phyloP scores from a whole-genome alignment of 495 filamentous ascomycete genomes.

The Penicillium cataractarum region DNA sequence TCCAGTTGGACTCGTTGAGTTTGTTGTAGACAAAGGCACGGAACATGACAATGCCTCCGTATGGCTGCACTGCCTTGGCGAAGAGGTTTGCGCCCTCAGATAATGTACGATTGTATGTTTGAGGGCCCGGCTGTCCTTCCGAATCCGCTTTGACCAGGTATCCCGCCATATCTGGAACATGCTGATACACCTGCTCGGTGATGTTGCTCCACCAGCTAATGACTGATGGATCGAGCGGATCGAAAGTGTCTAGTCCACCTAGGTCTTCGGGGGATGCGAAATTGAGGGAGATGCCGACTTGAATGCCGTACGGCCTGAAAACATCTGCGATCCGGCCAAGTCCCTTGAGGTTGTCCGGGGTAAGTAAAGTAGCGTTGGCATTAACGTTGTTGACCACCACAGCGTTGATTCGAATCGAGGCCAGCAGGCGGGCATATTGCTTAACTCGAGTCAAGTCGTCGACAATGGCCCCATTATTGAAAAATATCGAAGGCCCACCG shows the following conservation, averaged over 20 bases:
- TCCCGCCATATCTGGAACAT: slow-evolving; percentile 68
- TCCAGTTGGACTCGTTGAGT: slow-evolving; percentile 62
- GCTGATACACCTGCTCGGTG: slow-evolving; percentile 59
- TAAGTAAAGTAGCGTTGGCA: slow-evolving; percentile 62
- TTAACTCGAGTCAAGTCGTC: slow-evolving; percentile 60
- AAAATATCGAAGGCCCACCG: slow-evolving; percentile 72
- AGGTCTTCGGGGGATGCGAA: slow-evolving; percentile 65
- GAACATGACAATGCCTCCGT: slow-evolving; percentile 73
- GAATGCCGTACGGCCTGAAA: slow-evolving; percentile 69
- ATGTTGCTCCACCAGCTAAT: slow-evolving; percentile 64
- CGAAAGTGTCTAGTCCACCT: slow-evolving; percentile 62
- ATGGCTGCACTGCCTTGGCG: slow-evolving; percentile 58
- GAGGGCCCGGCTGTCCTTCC: slow-evolving; percentile 73
- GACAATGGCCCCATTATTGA: slow-evolving; percentile 55
- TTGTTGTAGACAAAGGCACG: slow-evolving; percentile 74
- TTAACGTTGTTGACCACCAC: slow-evolving; percentile 77
- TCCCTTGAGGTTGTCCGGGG: slow-evolving; percentile 58
- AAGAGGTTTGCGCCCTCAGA: slow-evolving; percentile 73
- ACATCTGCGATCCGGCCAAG: slow-evolving; percentile 64
- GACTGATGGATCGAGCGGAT: slow-evolving; percentile 64
- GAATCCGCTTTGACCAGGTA: slow-evolving; percentile 75
- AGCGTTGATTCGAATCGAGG: slow-evolving; percentile 69
- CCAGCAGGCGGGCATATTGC: slow-evolving; percentile 68
- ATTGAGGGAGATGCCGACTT: slow-evolving; percentile 66
- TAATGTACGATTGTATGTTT: slow-evolving; percentile 71